Conservation (phyloP, 2,329 filamentous ascomycete species). For the Ophiostoma australiae region DNA sequence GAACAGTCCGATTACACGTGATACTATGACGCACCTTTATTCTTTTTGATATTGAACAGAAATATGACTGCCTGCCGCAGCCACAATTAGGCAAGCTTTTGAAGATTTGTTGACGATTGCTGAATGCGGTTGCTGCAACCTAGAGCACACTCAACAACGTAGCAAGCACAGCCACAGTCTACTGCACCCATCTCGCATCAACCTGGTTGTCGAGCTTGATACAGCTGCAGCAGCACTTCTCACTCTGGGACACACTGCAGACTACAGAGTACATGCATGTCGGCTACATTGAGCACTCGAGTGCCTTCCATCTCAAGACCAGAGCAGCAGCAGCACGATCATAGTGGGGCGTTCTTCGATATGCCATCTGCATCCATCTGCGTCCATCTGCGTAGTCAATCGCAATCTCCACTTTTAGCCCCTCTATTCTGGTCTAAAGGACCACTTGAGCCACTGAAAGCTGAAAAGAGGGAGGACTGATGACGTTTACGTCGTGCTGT, state of each 20-base stretch:
- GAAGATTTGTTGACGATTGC: background rate
- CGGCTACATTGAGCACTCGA: background rate
- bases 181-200: too few species aligned
- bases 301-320: background rate
- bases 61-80: background rate
- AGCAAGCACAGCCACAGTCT: background rate
- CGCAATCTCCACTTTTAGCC: background rate
- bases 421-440: background rate
- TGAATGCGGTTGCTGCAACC: background rate
- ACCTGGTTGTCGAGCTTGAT: too few species aligned
- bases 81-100: background rate
- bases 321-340: background rate
- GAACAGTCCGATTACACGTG: background rate
- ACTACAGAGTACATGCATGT: background rate
- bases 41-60: background rate
- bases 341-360: background rate
- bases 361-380: background rate
- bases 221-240: background rate
- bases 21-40: background rate
- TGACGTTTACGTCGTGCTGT: constrained; percentile 3
- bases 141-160: background rate
- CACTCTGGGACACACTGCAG: background rate
- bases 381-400: background rate
- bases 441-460: background rate
- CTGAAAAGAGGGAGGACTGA: constrained; percentile 13